phyloP scores from a whole-genome alignment of 1,284 basidiomycete species.

The Melampsora americana region DNA sequence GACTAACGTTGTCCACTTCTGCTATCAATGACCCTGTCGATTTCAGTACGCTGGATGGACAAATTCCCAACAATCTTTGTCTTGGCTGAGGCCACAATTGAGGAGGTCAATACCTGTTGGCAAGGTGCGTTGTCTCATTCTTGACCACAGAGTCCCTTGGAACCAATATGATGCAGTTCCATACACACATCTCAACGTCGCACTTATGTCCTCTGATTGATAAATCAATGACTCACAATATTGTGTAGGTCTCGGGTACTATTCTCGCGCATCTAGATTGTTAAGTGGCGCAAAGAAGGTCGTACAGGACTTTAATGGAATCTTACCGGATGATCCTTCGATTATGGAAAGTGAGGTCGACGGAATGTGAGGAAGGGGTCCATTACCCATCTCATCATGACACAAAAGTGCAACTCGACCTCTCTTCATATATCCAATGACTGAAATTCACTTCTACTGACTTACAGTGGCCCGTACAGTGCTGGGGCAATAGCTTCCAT shows the following conservation, averaged over 20 bases:
- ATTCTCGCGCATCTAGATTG: constrained; percentile 76
- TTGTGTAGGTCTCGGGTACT: constrained; percentile 71
- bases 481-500: constrained; percentile 85
- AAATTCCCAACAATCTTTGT: constrained; percentile 73
- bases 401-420: background rate
- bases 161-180: too few species aligned
- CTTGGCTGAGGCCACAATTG: constrained; percentile 69
- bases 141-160: background rate
- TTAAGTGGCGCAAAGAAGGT: constrained; percentile 74
- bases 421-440: background rate
- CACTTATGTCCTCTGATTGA: background rate
- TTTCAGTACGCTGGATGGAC: constrained; percentile 55
- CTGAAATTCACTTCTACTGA: too few species aligned
- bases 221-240: background rate
- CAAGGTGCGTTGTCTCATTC: constrained; percentile 52
- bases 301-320: constrained; percentile 65
- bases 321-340: constrained; percentile 72
- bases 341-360: constrained; percentile 80
- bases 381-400: background rate
- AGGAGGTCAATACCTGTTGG: constrained; percentile 82
- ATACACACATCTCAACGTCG: background rate
- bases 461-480: constrained; percentile 48
- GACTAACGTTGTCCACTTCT: background rate
- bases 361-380: constrained; percentile 61
- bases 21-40: background rate